Conservation (phyloP, 768 basidiomycete genomes). For the Podaxis carcinomalis region DNA sequence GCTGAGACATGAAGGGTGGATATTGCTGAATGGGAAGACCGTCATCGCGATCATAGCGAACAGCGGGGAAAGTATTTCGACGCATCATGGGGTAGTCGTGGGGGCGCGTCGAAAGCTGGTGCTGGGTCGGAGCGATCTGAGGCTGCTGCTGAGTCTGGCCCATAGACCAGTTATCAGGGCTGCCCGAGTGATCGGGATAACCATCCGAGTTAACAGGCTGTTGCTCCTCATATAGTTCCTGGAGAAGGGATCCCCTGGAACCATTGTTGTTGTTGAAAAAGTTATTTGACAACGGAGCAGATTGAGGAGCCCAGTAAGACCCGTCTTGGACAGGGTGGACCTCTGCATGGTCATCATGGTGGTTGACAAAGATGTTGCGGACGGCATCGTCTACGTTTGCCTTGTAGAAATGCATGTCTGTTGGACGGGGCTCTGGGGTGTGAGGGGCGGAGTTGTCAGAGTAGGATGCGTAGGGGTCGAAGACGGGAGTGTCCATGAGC, state of each 20-base stretch:
- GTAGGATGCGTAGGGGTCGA: constrained; percentile 62
- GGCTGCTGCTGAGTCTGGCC: constrained; percentile 39
- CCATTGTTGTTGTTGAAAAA: constrained; percentile 22
- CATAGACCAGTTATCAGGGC: constrained; percentile 21
- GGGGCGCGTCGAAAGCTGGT: constrained; percentile 25
- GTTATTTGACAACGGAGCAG: constrained; percentile 26
- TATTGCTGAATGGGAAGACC: constrained; percentile 33
- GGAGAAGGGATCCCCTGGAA: constrained; percentile 54
- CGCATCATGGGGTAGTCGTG: constrained; percentile 50
- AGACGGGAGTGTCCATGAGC: constrained; percentile 43
- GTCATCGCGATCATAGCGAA: constrained; percentile 65
- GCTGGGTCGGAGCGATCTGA: constrained; percentile 31
- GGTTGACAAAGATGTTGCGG: constrained; percentile 48
- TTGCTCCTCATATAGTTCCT: constrained; percentile 60
- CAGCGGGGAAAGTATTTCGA: constrained; percentile 73
- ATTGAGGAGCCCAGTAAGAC: constrained; percentile 30
- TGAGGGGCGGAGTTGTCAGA: constrained; percentile 68
- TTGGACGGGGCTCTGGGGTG: constrained; percentile 42
- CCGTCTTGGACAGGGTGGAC: constrained; percentile 30
- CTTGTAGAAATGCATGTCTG: constrained; percentile 27
- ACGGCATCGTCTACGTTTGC: constrained; percentile 38
- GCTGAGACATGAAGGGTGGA: constrained; percentile 39
- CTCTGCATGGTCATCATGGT: constrained; percentile 40
- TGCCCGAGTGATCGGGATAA: constrained; percentile 9
- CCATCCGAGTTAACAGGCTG: constrained; percentile 1